Evolutionary conservation across 2,329 filamentous ascomycete species (phyloP).

Genomic region (Penicillium sp.): DNA sequence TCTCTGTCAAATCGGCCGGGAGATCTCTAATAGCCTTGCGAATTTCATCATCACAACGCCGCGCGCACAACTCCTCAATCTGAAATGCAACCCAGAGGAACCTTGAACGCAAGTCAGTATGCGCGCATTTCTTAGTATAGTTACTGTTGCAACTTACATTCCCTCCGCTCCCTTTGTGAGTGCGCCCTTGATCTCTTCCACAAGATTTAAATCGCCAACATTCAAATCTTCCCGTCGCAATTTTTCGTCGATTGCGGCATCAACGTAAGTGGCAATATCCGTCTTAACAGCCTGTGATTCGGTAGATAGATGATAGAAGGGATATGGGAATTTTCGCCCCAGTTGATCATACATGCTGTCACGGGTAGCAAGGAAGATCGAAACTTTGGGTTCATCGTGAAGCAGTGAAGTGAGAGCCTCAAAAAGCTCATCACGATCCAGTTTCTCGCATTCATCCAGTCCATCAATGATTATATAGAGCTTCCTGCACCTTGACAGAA

Average conservation of each 20-base stretch:
- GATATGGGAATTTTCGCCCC: neutral
- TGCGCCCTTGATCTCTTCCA: neutral
- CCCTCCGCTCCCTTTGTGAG: neutral
- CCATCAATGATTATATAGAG: neutral
- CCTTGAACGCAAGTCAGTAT: neutral
- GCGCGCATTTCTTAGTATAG: too few species aligned
- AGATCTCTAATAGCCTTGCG: neutral
- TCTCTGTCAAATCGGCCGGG: constrained; percentile 2
- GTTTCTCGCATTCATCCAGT: neutral
- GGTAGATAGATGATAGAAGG: neutral
- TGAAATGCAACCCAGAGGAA: constrained; percentile 9
- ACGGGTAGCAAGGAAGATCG: neutral
- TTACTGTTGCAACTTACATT: neutral
- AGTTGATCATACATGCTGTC: neutral
- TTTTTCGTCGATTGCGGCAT: neutral
- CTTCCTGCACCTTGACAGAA: neutral
- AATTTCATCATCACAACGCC: constrained; percentile 1
- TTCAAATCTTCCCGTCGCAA: neutral
- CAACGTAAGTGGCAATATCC: constrained; percentile 1
- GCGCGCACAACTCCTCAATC: constrained; percentile 1
- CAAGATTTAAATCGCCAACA: neutral
- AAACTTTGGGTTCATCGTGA: neutral
- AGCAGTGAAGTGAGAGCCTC: neutral
- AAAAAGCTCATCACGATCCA: neutral
- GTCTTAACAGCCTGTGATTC: neutral